These are phyloP conservation scores for Pestalotiopsis sp. DNA, from an alignment of 2,329 filamentous ascomycete genomes.

Conservation along the genomic window DNA sequence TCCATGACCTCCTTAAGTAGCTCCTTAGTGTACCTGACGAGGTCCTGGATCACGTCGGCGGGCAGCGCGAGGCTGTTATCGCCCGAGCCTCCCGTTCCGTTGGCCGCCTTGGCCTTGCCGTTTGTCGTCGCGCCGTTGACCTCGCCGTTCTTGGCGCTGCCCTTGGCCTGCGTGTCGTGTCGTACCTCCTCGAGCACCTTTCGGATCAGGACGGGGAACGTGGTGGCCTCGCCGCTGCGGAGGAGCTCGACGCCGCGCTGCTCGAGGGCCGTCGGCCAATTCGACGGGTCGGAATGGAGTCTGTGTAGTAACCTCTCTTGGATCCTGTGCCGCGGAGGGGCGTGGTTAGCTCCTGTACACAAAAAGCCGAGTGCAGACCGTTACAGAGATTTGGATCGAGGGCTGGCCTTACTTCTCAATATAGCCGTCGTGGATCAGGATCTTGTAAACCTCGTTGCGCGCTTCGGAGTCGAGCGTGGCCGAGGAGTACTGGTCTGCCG, in stretches of 20 bases:
- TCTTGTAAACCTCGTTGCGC: constrained; percentile 62
- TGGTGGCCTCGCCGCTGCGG: constrained; percentile 59
- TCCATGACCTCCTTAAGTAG: neutral
- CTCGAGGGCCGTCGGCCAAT: constrained; percentile 65
- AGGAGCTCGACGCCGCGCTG: constrained; percentile 61
- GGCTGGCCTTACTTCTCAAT: constrained; percentile 51
- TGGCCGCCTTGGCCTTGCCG: constrained; percentile 18
- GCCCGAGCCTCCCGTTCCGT: constrained; percentile 14
- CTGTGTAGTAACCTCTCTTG: constrained; percentile 65
- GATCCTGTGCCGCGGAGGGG: constrained; percentile 45
- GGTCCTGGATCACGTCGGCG: neutral
- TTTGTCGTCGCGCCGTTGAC: constrained; percentile 30
- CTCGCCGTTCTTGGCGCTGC: constrained; percentile 21
- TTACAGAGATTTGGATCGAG: neutral
- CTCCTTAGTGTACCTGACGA: neutral
- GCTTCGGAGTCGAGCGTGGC: constrained; percentile 64
- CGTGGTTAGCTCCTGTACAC: constrained; percentile 11
- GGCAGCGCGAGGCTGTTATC: constrained; percentile 41
- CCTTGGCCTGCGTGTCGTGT: constrained; percentile 44
- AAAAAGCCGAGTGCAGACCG: constrained; percentile 11
- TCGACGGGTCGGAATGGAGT: constrained; percentile 58
- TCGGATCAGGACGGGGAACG: constrained; percentile 61
- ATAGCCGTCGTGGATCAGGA: constrained; percentile 60
- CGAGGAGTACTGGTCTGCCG: constrained; percentile 60
- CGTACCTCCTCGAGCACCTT: constrained; percentile 65